A percentile compares a stretch with the other conserved stretches of the same genome.
Evolutionary conservation across 192 early-diverging fungal genomes (phyloP).

Genomic region (Paraglomus brasilianum): DNA sequence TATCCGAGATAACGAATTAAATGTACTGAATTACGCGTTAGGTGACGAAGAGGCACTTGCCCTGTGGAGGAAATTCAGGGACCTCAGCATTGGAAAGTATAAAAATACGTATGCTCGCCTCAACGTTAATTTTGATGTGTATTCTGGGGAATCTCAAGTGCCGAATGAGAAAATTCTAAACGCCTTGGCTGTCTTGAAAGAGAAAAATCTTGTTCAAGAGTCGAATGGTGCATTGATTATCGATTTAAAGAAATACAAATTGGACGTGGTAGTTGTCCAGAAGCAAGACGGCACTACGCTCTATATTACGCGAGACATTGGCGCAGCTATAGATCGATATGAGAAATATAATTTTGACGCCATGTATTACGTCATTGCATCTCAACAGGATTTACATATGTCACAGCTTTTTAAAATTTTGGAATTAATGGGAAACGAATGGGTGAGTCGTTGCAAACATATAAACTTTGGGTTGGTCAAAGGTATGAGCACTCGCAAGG

Average conservation of each 20-base stretch:
- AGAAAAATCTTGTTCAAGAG: conserved; percentile 68
- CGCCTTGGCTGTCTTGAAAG: conserved; percentile 70
- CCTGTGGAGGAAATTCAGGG: conserved; percentile 87
- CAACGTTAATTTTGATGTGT: conserved; percentile 90
- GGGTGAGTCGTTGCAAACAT: conserved; percentile 81
- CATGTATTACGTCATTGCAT: conserved; percentile 90
- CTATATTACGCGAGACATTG: conserved; percentile 96
- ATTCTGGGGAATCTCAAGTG: conserved; percentile 95
- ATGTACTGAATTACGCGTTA: neutral
- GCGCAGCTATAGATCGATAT: conserved; percentile 89
- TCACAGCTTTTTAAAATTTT: conserved; percentile 94
- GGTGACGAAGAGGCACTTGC: conserved; percentile 70
- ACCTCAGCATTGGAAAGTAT: conserved; percentile 90
- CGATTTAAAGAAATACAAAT: conserved; percentile 80
- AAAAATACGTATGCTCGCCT: conserved; percentile 87
- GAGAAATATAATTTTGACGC: conserved; percentile 87
- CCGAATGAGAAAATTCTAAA: conserved; percentile 61
- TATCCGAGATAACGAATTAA: neutral
- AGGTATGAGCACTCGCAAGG: conserved; percentile 95
- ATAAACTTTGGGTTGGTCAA: conserved; percentile 94
- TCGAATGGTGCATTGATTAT: conserved; percentile 85
- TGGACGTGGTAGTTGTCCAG: conserved; percentile 78
- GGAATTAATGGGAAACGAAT: conserved; percentile 77
- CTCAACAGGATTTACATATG: conserved; percentile 88
- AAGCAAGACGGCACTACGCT: conserved; percentile 91